Evolutionary conservation across 345 rosid genomes (phyloP).

Genomic region (Gossypium anomalum): DNA sequence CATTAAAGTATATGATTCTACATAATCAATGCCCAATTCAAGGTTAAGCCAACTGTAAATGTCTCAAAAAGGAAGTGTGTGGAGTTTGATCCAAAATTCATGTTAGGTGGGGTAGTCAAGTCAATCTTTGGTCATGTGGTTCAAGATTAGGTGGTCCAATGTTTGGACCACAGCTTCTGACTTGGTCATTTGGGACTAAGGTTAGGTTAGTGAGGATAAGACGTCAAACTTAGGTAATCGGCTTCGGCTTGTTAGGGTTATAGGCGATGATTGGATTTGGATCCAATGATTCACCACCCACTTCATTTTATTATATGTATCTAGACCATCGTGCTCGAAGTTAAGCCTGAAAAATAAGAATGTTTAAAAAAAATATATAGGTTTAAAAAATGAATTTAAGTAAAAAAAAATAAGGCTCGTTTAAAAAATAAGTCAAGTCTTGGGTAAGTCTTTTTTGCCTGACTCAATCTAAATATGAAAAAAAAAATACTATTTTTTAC

Average conservation of each 20-base stretch:
- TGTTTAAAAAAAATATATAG: too few species aligned
- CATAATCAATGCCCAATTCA: neutral
- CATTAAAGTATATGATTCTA: neutral
- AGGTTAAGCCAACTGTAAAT: constrained; percentile 1
- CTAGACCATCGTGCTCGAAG: accelerated
- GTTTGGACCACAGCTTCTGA: constrained; percentile 3
- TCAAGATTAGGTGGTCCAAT: constrained; percentile 13
- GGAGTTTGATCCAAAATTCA: neutral
- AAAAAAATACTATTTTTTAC: too few species aligned
- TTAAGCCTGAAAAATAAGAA: accelerated
- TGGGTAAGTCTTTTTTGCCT: accelerated
- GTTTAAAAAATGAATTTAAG: accelerated
- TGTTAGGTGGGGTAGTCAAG: neutral
- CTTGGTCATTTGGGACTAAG: neutral
- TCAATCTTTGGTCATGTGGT: neutral
- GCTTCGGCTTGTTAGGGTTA: neutral
- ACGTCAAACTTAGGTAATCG: too few species aligned
- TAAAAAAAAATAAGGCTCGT: accelerated
- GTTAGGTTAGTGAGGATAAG: neutral
- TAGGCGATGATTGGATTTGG: neutral
- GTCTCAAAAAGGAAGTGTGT: neutral
- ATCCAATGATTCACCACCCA: too few species aligned
- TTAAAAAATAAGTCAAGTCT: too few species aligned
- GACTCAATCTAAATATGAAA: too few species aligned
- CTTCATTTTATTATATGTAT: too few species aligned